Conservation (phyloP, 768 basidiomycete species). For the Amanita pseudoporphyria region DNA sequence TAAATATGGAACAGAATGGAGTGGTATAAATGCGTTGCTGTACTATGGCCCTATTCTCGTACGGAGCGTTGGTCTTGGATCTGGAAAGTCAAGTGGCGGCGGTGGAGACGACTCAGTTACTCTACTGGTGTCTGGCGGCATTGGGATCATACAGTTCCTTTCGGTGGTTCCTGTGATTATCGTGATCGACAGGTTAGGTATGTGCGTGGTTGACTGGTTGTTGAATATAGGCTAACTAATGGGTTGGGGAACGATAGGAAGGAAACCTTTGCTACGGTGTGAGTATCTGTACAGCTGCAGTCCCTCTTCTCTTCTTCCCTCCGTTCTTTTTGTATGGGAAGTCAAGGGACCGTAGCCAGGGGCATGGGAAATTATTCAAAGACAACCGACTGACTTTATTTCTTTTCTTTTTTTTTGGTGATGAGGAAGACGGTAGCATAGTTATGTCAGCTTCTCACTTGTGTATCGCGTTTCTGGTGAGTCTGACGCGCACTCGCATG, state of each 20-base stretch:
- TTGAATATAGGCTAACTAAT: no score
- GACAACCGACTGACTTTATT: neutral
- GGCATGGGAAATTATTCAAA: no score
- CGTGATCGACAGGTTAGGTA: constrained; percentile 61
- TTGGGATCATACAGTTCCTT: constrained; percentile 70
- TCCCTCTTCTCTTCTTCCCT: neutral
- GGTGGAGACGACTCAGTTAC: constrained; percentile 26
- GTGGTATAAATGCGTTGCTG: constrained; percentile 75
- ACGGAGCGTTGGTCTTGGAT: constrained; percentile 45
- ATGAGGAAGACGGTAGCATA: constrained; percentile 38
- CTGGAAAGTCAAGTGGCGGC: constrained; percentile 18
- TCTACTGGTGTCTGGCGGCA: constrained; percentile 66
- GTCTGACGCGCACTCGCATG: neutral
- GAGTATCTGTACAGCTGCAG: neutral
- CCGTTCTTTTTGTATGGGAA: no score
- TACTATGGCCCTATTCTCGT: constrained; percentile 78
- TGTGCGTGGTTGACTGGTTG: constrained; percentile 14
- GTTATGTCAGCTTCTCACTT: constrained; percentile 60
- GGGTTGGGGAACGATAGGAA: constrained; percentile 30
- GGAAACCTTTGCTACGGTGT: constrained; percentile 55
- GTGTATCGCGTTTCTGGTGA: constrained; percentile 53
- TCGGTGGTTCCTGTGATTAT: constrained; percentile 68
- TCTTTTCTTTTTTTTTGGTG: no score
- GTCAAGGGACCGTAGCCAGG: no score
- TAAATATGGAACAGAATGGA: constrained; percentile 54